Evolutionary conservation across 768 basidiomycete genomes (phyloP).

Genomic region (Leccinum longicurvipes): DNA sequence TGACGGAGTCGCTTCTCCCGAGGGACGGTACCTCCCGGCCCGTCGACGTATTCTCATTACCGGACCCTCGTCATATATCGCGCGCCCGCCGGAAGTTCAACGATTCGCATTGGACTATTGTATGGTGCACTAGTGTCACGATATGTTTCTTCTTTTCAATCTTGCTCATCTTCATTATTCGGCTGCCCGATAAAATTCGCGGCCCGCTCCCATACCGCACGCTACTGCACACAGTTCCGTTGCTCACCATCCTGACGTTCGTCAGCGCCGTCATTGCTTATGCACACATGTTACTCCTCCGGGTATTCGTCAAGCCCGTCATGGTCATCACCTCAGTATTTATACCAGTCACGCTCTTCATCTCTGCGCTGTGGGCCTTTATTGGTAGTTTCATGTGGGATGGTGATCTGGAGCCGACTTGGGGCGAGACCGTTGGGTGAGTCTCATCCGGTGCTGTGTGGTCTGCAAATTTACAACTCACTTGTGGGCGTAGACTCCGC

Average conservation of each 20-base stretch:
- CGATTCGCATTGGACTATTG: constrained; percentile 66
- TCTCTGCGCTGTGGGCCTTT: constrained; percentile 80
- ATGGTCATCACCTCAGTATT: constrained; percentile 75
- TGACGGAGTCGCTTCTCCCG: constrained; percentile 79
- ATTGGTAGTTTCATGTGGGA: constrained; percentile 72
- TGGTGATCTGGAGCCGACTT: constrained; percentile 55
- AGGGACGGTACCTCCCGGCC: constrained; percentile 64
- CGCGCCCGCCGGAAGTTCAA: constrained; percentile 68
- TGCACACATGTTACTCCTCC: constrained; percentile 68
- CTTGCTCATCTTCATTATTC: constrained; percentile 60
- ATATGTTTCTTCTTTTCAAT: constrained; percentile 62
- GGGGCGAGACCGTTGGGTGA: constrained; percentile 81
- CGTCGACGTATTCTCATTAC: constrained; percentile 70
- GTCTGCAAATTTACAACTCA: constrained; percentile 7
- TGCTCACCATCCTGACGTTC: constrained; percentile 70
- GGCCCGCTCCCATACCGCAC: constrained; percentile 58
- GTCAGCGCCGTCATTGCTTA: constrained; percentile 71
- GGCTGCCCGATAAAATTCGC: constrained; percentile 34
- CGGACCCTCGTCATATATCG: constrained; percentile 69
- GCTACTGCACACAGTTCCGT: constrained; percentile 71
- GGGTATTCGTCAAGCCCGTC: constrained; percentile 80
- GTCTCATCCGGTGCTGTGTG: constrained; percentile 22
- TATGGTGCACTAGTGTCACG: constrained; percentile 59
- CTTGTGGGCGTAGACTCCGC: constrained; percentile 35
- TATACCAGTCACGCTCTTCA: constrained; percentile 68